Evolutionary conservation across 306 rosid species (phyloP), one percentile per base, ranked within the genome.

Genomic region (Morella rubra): DNA sequence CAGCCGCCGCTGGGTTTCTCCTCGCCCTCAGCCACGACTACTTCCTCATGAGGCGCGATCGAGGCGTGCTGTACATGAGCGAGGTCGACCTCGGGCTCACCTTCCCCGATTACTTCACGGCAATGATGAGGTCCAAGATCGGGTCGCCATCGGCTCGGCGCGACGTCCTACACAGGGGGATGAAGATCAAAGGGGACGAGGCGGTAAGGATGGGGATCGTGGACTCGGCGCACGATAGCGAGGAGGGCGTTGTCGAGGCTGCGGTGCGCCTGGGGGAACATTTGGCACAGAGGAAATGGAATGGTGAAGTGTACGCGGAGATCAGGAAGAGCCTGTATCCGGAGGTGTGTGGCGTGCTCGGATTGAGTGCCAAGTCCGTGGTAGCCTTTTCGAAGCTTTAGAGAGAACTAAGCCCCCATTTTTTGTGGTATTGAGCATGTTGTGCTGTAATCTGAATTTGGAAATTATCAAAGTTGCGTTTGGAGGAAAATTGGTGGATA

Each of bases 311-410:
- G 40, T 92, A 86, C 44, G 86, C 87, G 2, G 90, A 86, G 75
- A 90, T 92, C 41, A 84, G 97, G 81, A 92, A 81, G 87, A 89
- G 93, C 66, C 44, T 92, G 88, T 89, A 76, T 5, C 91, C 91
- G 7, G 85, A 84, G 13, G 54, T 81, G 8, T 87, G 89, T 53
- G 60, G 10, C 0, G 64, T 86, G 56, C 72, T 91, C 14, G 90
- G 88, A 7, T 70, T 90, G 78, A 45, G 74, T 37, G 75, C 12
- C 0, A 83, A 73, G 27, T 1, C 69, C 0, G 5, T 71, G 0
- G 5, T 54, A 4, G 32, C 77, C 37, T 19, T 55, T 44, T 79
- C 93, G 0, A 90, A 85, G 77, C 84, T 88, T 3, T 90, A 54
- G 60, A 54, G 27, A 3, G 90, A 88, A 19, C 16, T 22, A 2